phyloP scores from a whole-genome alignment of 257 asterid species.

The Nicotiana tomentosiformis region DNA sequence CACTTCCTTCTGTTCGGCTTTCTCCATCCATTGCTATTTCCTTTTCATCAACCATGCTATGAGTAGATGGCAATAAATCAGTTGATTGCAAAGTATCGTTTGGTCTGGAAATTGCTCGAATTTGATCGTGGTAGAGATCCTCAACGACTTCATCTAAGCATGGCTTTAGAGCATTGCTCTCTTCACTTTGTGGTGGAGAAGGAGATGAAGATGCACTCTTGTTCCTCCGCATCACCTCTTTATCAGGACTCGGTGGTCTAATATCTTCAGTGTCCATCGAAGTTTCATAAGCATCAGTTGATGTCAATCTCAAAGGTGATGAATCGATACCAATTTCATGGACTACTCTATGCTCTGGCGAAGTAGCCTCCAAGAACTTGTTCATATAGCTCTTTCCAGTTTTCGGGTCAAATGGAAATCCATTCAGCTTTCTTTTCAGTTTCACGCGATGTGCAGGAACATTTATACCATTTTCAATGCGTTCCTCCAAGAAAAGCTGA shows the following conservation, averaged over 20 bases:
- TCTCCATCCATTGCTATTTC: conserved; percentile 42
- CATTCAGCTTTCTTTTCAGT: conserved; percentile 76
- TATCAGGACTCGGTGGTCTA: conserved; percentile 37
- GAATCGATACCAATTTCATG: conserved; percentile 42
- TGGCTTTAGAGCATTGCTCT: conserved; percentile 22
- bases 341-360: conserved; percentile 66
- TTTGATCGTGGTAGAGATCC: conserved; percentile 23
- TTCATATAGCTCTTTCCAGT: conserved; percentile 87
- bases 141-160: conserved; percentile 25
- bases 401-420: conserved; percentile 65
- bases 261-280: conserved; percentile 32
- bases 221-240: conserved; percentile 32
- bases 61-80: conserved; percentile 27
- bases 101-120: conserved; percentile 27
- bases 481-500: conserved; percentile 79
- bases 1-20: conserved; percentile 32
- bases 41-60: conserved; percentile 34
- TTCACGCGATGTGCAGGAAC: conserved; percentile 55
- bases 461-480: conserved; percentile 45
- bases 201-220: conserved; percentile 32
- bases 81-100: conserved; percentile 27
- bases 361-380: conserved; percentile 46
- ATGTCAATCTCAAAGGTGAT: conserved; percentile 30
- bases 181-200: conserved; percentile 24
- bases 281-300: conserved; percentile 33